Evolutionary conservation across 305 asterid genomes (phyloP).

Genomic region (Caryopteris hybrid): DNA sequence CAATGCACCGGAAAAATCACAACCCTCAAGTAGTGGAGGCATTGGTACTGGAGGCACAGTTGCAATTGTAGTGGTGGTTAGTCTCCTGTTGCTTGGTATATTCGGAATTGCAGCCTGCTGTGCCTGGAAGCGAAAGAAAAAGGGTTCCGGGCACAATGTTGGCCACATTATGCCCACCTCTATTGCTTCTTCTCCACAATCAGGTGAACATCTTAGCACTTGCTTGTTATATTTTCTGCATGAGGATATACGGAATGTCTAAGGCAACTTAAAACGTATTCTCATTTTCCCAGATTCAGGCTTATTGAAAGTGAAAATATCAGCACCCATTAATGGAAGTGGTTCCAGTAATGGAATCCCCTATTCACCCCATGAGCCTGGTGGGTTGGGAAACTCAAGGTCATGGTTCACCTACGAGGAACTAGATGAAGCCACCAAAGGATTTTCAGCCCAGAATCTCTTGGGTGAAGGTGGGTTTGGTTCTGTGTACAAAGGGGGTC

Average conservation of each 20-base stretch:
- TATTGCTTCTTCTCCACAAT: constrained; percentile 36
- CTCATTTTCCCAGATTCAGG: constrained; percentile 47
- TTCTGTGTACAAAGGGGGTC: constrained; percentile 70
- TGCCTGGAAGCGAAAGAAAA: constrained; percentile 61
- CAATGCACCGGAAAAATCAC: constrained; percentile 36
- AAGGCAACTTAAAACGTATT: constrained; percentile 11
- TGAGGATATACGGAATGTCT: too few species aligned
- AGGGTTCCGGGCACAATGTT: constrained; percentile 36
- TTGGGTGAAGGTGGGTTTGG: constrained; percentile 96
- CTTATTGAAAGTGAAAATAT: constrained; percentile 44
- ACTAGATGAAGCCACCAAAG: constrained; percentile 58
- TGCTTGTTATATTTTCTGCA: background rate
- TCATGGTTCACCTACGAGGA: constrained; percentile 73
- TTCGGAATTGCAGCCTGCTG: constrained; percentile 48
- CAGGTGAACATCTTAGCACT: constrained; percentile 38
- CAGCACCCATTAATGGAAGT: constrained; percentile 34
- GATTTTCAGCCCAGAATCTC: constrained; percentile 59
- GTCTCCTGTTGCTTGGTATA: constrained; percentile 46
- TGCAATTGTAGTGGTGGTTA: constrained; percentile 40
- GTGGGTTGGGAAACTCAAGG: constrained; percentile 66
- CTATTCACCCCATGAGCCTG: constrained; percentile 42
- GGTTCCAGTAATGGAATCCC: constrained; percentile 35
- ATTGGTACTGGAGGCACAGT: constrained; percentile 46
- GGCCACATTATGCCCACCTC: constrained; percentile 64
- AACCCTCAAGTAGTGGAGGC: constrained; percentile 35